These are phyloP conservation scores for Babesia caballi DNA, from an alignment of 169 alveolate species.

Conservation along the genomic window DNA sequence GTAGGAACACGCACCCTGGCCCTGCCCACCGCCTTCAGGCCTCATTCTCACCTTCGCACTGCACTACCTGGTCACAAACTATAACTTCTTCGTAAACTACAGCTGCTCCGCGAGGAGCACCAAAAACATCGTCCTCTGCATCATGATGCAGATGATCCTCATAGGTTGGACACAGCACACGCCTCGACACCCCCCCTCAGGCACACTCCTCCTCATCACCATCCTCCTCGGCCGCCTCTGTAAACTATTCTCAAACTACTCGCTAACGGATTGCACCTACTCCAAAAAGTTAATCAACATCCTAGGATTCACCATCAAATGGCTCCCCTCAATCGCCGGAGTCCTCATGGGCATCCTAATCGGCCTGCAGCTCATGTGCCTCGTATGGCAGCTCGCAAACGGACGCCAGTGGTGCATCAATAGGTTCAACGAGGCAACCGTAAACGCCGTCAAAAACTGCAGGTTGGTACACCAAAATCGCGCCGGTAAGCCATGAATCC, in stretches of 20 bases:
- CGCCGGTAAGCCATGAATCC: not conserved
- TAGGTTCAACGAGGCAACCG: conserved; percentile 54
- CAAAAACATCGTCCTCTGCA: conserved; percentile 42
- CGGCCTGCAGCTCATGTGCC: conserved; percentile 22
- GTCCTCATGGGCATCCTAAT: conserved; percentile 34
- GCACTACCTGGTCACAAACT: conserved; percentile 65
- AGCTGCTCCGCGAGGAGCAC: conserved; percentile 68
- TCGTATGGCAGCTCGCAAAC: conserved; percentile 36
- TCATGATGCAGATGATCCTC: conserved; percentile 52
- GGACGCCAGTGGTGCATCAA: conserved; percentile 56
- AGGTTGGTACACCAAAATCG: conserved; percentile 15
- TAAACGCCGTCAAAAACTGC: conserved; percentile 60
- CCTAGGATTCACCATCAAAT: conserved; percentile 74
- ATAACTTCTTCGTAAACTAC: conserved; percentile 71
- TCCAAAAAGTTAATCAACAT: conserved; percentile 68
- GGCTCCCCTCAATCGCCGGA: conserved; percentile 60
- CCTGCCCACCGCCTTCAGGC: not conserved
- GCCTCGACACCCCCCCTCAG: not conserved
- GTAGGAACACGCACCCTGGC: not conserved
- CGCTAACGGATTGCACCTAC: conserved; percentile 74
- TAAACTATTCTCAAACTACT: conserved; percentile 73
- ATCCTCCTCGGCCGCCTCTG: conserved; percentile 61
- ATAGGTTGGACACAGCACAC: conserved; percentile 34
- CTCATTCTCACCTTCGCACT: conserved; percentile 60
- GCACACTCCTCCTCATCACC: conserved; percentile 6